Conservation (phyloP, 2,329 filamentous ascomycete genomes). For the Sporothrix luriei region DNA sequence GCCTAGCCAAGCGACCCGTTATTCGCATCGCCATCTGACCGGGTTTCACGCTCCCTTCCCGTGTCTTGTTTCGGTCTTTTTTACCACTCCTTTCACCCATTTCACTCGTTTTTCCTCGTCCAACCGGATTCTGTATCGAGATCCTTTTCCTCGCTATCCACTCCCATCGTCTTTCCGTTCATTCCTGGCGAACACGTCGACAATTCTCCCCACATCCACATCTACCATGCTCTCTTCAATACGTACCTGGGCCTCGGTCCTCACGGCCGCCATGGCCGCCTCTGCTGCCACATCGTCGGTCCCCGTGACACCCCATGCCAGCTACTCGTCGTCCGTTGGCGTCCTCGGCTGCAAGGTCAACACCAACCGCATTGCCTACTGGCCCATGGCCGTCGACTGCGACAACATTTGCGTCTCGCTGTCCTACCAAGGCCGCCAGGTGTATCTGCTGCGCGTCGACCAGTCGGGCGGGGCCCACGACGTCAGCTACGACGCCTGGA, state of each 20-base stretch:
- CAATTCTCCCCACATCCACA: neutral
- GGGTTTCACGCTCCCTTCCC: neutral
- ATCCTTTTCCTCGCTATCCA: neutral
- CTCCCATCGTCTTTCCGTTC: neutral
- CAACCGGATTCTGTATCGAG: too few species aligned
- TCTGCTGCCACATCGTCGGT: constrained; percentile 36
- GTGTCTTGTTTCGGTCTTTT: neutral
- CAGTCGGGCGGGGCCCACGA: constrained; percentile 58
- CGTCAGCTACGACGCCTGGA: constrained; percentile 63
- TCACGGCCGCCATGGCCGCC: neutral
- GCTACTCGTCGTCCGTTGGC: constrained; percentile 58
- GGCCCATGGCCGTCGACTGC: constrained; percentile 55
- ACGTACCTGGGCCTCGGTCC: constrained; percentile 6
- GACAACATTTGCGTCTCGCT: constrained; percentile 59
- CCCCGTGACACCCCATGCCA: constrained; percentile 57
- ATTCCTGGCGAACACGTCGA: neutral
- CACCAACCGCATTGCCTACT: constrained; percentile 63
- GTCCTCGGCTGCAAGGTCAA: constrained; percentile 62
- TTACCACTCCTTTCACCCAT: neutral
- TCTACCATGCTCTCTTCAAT: constrained; percentile 24
- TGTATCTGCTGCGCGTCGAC: constrained; percentile 62
- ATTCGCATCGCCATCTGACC: constrained; percentile 7
- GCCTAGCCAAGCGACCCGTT: neutral
- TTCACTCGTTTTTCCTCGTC: neutral
- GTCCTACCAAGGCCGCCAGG: constrained; percentile 49